Conservation (phyloP, 129 eudicot species). For the Tagetes patula region DNA sequence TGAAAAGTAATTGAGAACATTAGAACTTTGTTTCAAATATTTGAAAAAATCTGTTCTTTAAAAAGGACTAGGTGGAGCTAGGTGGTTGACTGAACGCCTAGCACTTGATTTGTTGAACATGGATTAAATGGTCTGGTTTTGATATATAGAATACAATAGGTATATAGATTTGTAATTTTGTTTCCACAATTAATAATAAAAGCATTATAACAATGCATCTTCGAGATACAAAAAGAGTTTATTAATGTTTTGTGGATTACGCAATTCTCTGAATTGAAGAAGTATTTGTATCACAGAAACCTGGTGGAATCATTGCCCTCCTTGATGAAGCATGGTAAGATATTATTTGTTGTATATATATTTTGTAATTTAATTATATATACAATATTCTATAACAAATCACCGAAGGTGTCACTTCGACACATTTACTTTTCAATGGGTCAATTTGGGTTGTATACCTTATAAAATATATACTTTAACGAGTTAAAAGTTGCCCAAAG, state of each 20-base stretch:
- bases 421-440: not conserved
- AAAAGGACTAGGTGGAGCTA: not conserved
- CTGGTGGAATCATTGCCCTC: conserved; percentile 94
- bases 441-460: not conserved
- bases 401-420: not conserved
- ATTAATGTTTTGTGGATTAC: conserved; percentile 2
- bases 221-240: not conserved
- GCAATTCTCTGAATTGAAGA: conserved; percentile 17
- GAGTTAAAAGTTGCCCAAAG: not conserved
- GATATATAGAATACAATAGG: not conserved
- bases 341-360: conserved; percentile 2
- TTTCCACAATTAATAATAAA: conserved; percentile 5
- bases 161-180: conserved; percentile 7
- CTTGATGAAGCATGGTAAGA: conserved; percentile 98
- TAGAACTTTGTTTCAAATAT: not conserved
- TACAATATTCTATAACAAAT: not conserved
- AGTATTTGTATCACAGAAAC: conserved; percentile 69
- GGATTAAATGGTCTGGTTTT: conserved; percentile 6
- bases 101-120: not conserved
- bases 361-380: conserved; percentile 11
- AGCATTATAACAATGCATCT: not conserved
- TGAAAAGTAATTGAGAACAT: not conserved
- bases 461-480: not conserved
- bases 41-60: not conserved
- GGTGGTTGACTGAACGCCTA: not conserved